Percentiles rank a stretch among this genome's conserved stretches.
phyloP scores from a whole-genome alignment of 2,329 filamentous ascomycete species.

The Fusarium secorum region DNA sequence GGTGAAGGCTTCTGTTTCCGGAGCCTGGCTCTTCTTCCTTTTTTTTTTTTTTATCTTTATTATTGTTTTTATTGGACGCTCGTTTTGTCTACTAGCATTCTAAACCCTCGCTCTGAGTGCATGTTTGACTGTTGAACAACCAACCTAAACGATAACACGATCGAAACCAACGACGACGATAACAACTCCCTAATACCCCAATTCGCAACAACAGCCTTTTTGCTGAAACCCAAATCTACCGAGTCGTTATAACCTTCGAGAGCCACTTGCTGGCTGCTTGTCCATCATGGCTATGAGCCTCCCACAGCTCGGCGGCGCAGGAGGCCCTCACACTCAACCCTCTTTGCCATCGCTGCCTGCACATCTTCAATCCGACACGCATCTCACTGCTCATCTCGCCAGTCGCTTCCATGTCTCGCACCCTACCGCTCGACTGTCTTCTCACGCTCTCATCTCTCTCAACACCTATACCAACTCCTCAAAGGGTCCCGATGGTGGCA shows the following conservation, averaged over 20 bases:
- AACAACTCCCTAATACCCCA: conserved; percentile 8
- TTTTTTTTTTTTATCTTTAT: conserved; percentile 19
- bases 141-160: conserved; percentile 3
- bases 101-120: conserved; percentile 38
- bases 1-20: conserved; percentile 34
- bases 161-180: conserved; percentile 6
- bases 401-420: conserved; percentile 91
- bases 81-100: conserved; percentile 37
- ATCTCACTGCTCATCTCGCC: conserved; percentile 82
- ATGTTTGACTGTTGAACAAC: conserved; percentile 14
- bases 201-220: background rate
- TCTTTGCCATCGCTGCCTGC: conserved; percentile 88
- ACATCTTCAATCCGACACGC: conserved; percentile 80
- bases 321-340: conserved; percentile 78
- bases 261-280: conserved; percentile 46
- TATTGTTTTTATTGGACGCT: conserved; percentile 36
- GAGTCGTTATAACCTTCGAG: conserved; percentile 20
- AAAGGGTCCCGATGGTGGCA: conserved; percentile 88
- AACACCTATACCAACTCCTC: conserved; percentile 94
- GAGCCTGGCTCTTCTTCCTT: conserved; percentile 22
- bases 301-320: conserved; percentile 57
- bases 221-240: conserved; percentile 14
- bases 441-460: conserved; percentile 87
- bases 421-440: conserved; percentile 87
- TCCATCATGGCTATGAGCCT: conserved; percentile 68